Conservation (phyloP, 306 rosid genomes). For the Fagus sylvatica region DNA sequence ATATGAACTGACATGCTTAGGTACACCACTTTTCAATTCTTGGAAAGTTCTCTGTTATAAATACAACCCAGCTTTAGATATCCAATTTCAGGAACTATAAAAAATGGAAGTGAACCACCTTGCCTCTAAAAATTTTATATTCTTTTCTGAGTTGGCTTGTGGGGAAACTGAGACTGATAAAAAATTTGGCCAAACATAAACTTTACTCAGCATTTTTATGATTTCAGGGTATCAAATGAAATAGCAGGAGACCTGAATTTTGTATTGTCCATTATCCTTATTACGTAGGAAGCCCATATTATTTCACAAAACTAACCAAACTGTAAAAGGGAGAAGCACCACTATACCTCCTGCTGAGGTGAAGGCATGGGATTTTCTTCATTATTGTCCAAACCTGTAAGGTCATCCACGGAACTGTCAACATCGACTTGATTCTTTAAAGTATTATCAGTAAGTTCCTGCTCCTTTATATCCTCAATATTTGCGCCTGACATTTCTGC, state of each 20-base stretch:
- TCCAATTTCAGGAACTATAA: not conserved
- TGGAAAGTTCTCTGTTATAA: conserved; percentile 13
- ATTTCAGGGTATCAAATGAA: conserved; percentile 3
- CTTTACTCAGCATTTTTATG: not conserved
- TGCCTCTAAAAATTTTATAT: not conserved
- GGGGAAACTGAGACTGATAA: not conserved
- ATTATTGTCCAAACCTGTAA: conserved; percentile 36
- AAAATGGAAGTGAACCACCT: not conserved
- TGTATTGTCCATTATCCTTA: not conserved
- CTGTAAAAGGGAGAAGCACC: conserved; percentile 10
- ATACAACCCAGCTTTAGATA: conserved; percentile 1
- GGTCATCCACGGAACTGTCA: conserved; percentile 47
- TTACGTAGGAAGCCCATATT: not conserved
- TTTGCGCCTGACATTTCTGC: conserved; percentile 55
- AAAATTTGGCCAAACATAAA: not conserved
- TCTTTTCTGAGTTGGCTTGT: not conserved
- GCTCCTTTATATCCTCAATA: conserved; percentile 53
- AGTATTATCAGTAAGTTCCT: conserved; percentile 41
- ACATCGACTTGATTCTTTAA: conserved; percentile 40
- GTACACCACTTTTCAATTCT: conserved; percentile 6
- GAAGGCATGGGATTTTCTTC: conserved; percentile 67
- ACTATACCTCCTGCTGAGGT: conserved; percentile 63
- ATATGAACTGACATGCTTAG: not conserved
- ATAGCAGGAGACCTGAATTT: not conserved
- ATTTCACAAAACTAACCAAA: not conserved